Base-by-base conservation (phyloP, 805 yeast genomes). In the Maudiozyma bulderi region DNA sequence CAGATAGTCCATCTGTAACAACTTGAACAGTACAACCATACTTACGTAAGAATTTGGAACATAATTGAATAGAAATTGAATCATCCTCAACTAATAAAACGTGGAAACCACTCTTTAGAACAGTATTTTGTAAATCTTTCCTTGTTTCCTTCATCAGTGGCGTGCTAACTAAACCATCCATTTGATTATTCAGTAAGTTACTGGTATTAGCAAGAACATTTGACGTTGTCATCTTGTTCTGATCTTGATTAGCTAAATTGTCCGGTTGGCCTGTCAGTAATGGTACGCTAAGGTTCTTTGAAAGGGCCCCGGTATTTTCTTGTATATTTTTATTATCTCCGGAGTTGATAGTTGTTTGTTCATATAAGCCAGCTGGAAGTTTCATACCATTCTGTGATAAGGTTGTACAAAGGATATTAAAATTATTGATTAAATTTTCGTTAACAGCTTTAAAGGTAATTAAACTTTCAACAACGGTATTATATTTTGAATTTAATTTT, bases 1-100 rank as follows among this genome's bases (percentile, higher is more conserved):
- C 96, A 35, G 86, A 82, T 9, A 91, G 68, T 0, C 99, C 99
- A 68, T 91, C 97, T 5, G 88, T 84, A 0, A 87, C 97, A 15
- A 89, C 87, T 44, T 93, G 91, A 5, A 91, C 96, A 11, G 88
- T 81, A 64, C 96, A 90, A 0, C 97, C 97, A 63, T 86, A 88
- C 59, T 87, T 86, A 61, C 80, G 78, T 50, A 93, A 66, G 60
- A 93, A 87, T 62, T 86, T 86, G 8, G 86, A 74, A 57, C 96
- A 86, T 8, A 91, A 72, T 54, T 84, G 86, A 47, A 88, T 84
- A 57, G 96, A 85, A 38, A 85, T 86, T 39, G 77, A 79, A 64
- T 84, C 95, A 66, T 84, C 95, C 65, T 84, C 95, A 13, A 85
- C 93, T 29, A 86, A 66, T 40, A 84, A 68, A 3, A 85, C 91